Evolutionary conservation across 495 filamentous ascomycete genomes (phyloP).

Genomic region (Lichina pygmaea): DNA sequence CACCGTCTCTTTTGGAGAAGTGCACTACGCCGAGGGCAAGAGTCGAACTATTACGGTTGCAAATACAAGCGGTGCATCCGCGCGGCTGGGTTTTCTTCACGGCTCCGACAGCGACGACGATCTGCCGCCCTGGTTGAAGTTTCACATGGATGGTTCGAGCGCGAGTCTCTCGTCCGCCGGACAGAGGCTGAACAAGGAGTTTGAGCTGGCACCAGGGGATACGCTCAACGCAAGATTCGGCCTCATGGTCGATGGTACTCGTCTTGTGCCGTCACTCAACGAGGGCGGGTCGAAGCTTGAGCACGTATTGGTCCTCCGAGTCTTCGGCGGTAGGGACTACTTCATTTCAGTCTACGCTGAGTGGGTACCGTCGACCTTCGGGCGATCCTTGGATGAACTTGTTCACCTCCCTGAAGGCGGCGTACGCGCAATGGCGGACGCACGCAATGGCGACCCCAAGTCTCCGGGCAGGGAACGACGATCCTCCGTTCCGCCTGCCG

Average conservation of each 20-base stretch:
- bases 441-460: too few species aligned
- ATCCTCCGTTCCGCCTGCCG: too few species aligned
- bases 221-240: constrained; percentile 40
- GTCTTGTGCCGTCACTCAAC: constrained; percentile 46
- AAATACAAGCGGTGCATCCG: constrained; percentile 61
- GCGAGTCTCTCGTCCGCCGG: too few species aligned
- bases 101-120: not conserved
- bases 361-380: constrained; percentile 67
- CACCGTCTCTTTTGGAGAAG: constrained; percentile 48
- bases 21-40: constrained; percentile 38
- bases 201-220: constrained; percentile 49
- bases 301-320: constrained; percentile 73
- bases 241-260: constrained; percentile 30
- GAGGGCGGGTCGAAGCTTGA: constrained; percentile 35
- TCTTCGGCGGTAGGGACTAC: constrained; percentile 63
- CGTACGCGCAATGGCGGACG: constrained; percentile 17
- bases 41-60: constrained; percentile 51
- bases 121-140: not conserved
- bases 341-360: constrained; percentile 56
- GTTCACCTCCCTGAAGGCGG: constrained; percentile 60
- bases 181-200: constrained; percentile 4
- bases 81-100: constrained; percentile 37
- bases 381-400: constrained; percentile 56
- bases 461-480: too few species aligned
- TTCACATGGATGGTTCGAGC: too few species aligned